Evolutionary conservation across 2,329 filamentous ascomycete genomes (phyloP).

Genomic region (Fusarium irregulare): DNA sequence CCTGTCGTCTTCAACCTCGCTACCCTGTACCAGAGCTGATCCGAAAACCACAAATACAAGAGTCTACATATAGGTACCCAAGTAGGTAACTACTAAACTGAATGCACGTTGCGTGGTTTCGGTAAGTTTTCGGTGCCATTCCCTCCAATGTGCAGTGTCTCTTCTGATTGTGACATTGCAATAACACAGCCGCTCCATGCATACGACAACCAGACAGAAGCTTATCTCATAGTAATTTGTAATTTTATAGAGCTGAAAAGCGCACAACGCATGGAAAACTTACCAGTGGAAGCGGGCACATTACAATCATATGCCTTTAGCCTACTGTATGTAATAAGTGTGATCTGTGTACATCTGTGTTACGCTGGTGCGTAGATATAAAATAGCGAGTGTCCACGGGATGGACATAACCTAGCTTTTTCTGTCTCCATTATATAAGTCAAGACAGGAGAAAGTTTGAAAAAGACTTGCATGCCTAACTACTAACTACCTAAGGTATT

Average conservation of each 20-base stretch:
- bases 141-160: too few relatives aligned
- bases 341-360: too few relatives aligned
- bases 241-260: background rate
- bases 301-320: background rate
- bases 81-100: background rate
- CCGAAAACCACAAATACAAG: background rate
- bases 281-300: background rate
- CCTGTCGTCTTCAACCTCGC: accelerated
- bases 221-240: background rate
- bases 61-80: background rate
- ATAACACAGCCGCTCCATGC: background rate
- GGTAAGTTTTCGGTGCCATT: background rate
- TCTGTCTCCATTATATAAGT: background rate
- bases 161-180: background rate
- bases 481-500: too few relatives aligned
- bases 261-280: background rate
- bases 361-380: background rate
- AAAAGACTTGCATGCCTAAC: too few relatives aligned
- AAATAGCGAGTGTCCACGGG: background rate
- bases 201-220: background rate
- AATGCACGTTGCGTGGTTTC: background rate
- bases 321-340: background rate
- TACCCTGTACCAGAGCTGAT: constrained; percentile 35
- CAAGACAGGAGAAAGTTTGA: background rate
- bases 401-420: background rate